Conservation (phyloP, 192 early-diverging fungal species). For the Entophlyctis helioformis region DNA sequence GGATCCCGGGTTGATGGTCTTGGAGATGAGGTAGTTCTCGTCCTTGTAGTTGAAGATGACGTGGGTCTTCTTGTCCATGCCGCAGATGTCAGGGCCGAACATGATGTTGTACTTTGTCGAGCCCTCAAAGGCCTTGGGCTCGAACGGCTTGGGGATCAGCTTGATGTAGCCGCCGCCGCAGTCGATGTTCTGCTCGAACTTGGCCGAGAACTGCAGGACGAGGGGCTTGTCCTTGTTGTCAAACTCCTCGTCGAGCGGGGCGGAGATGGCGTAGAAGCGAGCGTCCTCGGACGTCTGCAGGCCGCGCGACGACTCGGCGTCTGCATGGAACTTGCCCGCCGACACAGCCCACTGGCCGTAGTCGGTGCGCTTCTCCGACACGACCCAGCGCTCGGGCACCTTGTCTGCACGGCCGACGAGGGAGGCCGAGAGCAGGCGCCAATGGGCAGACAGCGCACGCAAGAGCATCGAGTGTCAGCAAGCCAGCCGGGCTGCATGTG, state of each 20-base stretch:
- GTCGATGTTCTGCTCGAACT: constrained; percentile 82
- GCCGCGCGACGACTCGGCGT: constrained; percentile 54
- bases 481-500: too few relatives aligned
- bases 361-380: constrained; percentile 50
- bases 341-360: constrained; percentile 63
- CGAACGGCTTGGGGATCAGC: constrained; percentile 71
- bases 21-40: constrained; percentile 36
- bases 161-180: constrained; percentile 90
- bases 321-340: constrained; percentile 61
- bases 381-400: constrained; percentile 70
- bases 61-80: constrained; percentile 22
- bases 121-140: constrained; percentile 68
- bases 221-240: constrained; percentile 75
- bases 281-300: constrained; percentile 73
- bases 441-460: too few relatives aligned
- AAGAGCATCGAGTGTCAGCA: too few relatives aligned
- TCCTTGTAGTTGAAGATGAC: constrained; percentile 39
- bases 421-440: too few relatives aligned
- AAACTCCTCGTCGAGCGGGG: constrained; percentile 58
- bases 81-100: constrained; percentile 48
- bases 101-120: constrained; percentile 53
- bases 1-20: constrained; percentile 14
- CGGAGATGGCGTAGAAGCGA: constrained; percentile 74
- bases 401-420: too few relatives aligned
- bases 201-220: constrained; percentile 82